These are phyloP conservation scores for Ceriops zippeliana DNA, from an alignment of 345 rosid species.

Conservation along the genomic window DNA sequence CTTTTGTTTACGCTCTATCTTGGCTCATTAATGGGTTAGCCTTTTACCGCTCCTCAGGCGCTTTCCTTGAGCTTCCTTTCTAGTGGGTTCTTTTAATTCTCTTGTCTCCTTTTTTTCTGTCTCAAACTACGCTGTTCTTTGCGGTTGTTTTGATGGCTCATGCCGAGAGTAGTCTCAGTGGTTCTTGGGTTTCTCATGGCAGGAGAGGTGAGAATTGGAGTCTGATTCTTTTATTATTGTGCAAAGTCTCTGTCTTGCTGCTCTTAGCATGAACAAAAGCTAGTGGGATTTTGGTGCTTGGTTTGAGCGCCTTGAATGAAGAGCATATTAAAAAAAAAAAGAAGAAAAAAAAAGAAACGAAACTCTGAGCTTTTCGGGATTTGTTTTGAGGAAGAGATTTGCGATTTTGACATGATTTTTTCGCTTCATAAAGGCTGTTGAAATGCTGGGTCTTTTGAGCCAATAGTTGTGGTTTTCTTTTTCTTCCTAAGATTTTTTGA, in stretches of 20 bases:
- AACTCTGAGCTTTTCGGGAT: not conserved
- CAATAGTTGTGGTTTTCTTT: not conserved
- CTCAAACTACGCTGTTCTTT: constrained; percentile 12
- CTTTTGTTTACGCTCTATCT: constrained; percentile 3
- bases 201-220: constrained; percentile 33
- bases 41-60: not conserved
- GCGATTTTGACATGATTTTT: not conserved
- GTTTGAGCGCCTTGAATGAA: constrained; percentile 16
- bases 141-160: constrained; percentile 41
- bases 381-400: not conserved
- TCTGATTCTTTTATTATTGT: not conserved
- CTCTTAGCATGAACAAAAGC: not conserved
- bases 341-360: constrained; percentile 2
- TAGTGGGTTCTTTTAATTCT: not conserved
- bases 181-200: constrained; percentile 23
- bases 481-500: constrained; percentile 15
- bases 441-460: constrained; percentile 9
- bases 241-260: not conserved
- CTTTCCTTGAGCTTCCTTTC: not conserved
- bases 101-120: not conserved
- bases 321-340: not conserved
- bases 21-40: constrained; percentile 47
- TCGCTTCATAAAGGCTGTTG: not conserved
- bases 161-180: constrained; percentile 35
- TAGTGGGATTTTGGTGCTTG: constrained; percentile 8